Conservation (phyloP, 2,329 filamentous ascomycete species). For the Cadophora malorum region DNA sequence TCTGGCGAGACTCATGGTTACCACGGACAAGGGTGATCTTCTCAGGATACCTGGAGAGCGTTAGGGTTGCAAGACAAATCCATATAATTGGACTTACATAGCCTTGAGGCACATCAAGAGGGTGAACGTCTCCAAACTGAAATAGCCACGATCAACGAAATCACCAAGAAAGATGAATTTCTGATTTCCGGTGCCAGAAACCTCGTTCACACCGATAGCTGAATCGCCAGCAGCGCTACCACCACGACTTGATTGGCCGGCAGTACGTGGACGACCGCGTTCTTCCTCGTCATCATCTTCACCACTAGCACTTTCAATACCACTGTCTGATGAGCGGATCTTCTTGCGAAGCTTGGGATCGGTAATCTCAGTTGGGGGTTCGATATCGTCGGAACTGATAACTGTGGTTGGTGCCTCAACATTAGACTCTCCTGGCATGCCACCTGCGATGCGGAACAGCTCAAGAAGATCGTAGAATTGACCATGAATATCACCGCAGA, state of each 20-base stretch:
- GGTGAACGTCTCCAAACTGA: constrained; percentile 76
- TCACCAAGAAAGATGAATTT: constrained; percentile 78
- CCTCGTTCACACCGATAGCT: constrained; percentile 46
- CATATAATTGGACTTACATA: constrained; percentile 55
- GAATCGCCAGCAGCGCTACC: constrained; percentile 49
- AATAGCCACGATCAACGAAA: constrained; percentile 78
- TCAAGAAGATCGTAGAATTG: constrained; percentile 98
- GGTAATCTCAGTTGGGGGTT: constrained; percentile 87
- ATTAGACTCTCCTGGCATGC: constrained; percentile 87
- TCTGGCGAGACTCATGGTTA: constrained; percentile 79
- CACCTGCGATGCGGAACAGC: constrained; percentile 93
- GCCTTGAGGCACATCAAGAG: constrained; percentile 75
- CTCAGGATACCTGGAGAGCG: constrained; percentile 65
- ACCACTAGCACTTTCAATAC: constrained; percentile 55
- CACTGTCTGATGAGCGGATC: constrained; percentile 68
- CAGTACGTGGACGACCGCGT: constrained; percentile 53
- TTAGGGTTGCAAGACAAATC: constrained; percentile 29
- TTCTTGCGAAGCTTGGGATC: constrained; percentile 88
- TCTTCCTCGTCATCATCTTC: constrained; percentile 58
- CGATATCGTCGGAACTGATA: constrained; percentile 90
- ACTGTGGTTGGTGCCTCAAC: constrained; percentile 73
- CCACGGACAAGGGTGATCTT: constrained; percentile 75
- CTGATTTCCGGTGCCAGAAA: constrained; percentile 61
- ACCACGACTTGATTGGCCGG: constrained; percentile 50
- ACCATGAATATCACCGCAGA: constrained; percentile 97